Conservation (phyloP, 805 yeast species). For the Hanseniaspora valbyensis region DNA sequence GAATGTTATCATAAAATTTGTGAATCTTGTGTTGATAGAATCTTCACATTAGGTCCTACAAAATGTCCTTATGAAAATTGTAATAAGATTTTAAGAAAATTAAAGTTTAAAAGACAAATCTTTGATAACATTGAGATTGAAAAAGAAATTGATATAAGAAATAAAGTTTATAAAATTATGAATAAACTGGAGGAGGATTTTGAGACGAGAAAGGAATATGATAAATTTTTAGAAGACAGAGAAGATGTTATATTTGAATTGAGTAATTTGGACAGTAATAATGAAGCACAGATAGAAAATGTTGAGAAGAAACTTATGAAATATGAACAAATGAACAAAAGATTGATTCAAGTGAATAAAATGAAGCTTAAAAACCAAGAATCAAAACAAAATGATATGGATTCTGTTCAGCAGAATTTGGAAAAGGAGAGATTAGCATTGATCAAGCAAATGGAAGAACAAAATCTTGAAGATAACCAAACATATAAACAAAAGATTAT, state of each 20-base stretch:
- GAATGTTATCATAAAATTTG: slow-evolving; percentile 98
- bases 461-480: slow-evolving; percentile 35
- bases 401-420: slow-evolving; percentile 36
- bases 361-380: slow-evolving; percentile 59
- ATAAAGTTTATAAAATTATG: slow-evolving; percentile 61
- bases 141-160: slow-evolving; percentile 82
- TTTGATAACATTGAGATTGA: slow-evolving; percentile 88
- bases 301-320: slow-evolving; percentile 56
- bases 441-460: slow-evolving; percentile 46
- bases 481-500: slow-evolving; percentile 47
- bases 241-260: slow-evolving; percentile 58
- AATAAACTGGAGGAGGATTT: slow-evolving; percentile 76
- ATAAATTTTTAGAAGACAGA: slow-evolving; percentile 69
- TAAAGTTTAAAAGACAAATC: slow-evolving; percentile 80
- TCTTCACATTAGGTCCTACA: slow-evolving; percentile 88
- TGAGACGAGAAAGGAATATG: slow-evolving; percentile 45
- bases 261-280: slow-evolving; percentile 40
- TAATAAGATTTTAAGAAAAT: slow-evolving; percentile 74
- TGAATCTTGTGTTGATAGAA: slow-evolving; percentile 91
- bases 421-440: slow-evolving; percentile 38
- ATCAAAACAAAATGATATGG: slow-evolving; percentile 53
- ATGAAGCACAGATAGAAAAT: slow-evolving; percentile 55
- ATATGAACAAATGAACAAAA: slow-evolving; percentile 63
- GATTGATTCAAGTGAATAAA: slow-evolving; percentile 63
- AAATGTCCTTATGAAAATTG: slow-evolving; percentile 93